A percentile compares a stretch with the other conserved stretches of the same genome.
Evolutionary conservation across 768 basidiomycete species (phyloP).

Genomic region (Gloeostereum incarnatum): DNA sequence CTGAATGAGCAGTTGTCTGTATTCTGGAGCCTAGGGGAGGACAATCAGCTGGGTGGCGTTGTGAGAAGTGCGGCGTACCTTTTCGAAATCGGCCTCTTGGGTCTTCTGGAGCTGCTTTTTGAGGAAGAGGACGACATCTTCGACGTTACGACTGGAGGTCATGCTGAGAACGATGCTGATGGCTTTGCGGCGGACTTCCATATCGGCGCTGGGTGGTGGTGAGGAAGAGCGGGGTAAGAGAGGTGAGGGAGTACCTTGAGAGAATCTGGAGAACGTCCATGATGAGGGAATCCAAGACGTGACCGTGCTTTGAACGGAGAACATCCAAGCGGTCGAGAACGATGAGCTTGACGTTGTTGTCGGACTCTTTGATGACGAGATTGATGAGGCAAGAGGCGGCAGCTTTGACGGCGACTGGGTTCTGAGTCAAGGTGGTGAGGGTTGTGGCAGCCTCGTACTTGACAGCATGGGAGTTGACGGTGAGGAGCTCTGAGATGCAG

Average conservation of each 20-base stretch:
- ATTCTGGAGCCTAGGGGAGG: constrained; percentile 69
- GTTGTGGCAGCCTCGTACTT: constrained; percentile 98
- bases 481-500: constrained; percentile 86
- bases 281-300: constrained; percentile 81
- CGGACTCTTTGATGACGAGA: constrained; percentile 89
- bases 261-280: constrained; percentile 95
- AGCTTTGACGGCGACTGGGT: constrained; percentile 93
- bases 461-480: constrained; percentile 84
- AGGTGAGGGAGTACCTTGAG: constrained; percentile 58
- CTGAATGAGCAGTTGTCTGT: constrained; percentile 93
- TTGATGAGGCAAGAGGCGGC: constrained; percentile 84
- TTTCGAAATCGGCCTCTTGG: constrained; percentile 87
- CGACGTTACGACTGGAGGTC: constrained; percentile 91
- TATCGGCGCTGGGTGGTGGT: constrained; percentile 58
- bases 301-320: constrained; percentile 78
- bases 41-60: not conserved
- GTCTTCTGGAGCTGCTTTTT: constrained; percentile 97
- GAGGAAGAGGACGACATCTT: constrained; percentile 91
- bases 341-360: constrained; percentile 98
- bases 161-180: constrained; percentile 84
- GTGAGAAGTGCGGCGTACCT: constrained; percentile 50
- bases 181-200: constrained; percentile 94
- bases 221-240: too few species aligned
- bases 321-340: constrained; percentile 86
- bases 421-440: constrained; percentile 88